Evolutionary conservation across 176 grass and related monocot genomes (phyloP).

Genomic region (Aechmea fasciata): DNA sequence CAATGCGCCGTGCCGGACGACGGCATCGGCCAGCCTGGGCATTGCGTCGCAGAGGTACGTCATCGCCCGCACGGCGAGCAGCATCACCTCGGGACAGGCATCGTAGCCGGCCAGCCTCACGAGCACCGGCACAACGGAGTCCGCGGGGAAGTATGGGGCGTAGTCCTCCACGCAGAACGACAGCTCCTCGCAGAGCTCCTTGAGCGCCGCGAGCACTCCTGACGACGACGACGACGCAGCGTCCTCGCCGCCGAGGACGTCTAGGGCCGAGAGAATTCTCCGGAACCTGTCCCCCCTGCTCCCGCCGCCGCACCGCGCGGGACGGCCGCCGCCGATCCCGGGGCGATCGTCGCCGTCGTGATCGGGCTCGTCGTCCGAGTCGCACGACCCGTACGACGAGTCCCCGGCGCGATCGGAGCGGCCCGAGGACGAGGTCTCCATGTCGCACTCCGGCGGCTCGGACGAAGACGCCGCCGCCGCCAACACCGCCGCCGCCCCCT

Average conservation of each 20-base stretch:
- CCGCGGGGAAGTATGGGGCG: slow-evolving; percentile 43
- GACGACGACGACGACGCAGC: slow-evolving; percentile 5
- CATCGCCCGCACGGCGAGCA: slow-evolving; percentile 72
- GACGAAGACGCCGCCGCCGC: background rate
- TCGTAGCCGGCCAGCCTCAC: slow-evolving; percentile 38
- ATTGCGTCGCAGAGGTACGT: slow-evolving; percentile 92
- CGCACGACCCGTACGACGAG: slow-evolving; percentile 57
- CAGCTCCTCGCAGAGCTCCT: slow-evolving; percentile 83
- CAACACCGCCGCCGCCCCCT: background rate
- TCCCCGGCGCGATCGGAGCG: slow-evolving; percentile 36
- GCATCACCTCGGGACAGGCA: slow-evolving; percentile 48
- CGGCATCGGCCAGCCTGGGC: slow-evolving; percentile 58
- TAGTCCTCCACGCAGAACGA: slow-evolving; percentile 78
- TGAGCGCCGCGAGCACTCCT: slow-evolving; percentile 31
- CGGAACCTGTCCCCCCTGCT: slow-evolving; percentile 30
- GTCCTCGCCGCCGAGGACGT: slow-evolving; percentile 29
- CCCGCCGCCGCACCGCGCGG: slow-evolving; percentile 6
- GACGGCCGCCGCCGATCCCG: slow-evolving; percentile 12
- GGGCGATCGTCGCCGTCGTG: background rate
- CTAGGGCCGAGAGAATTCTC: slow-evolving; percentile 51
- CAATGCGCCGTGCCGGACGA: slow-evolving; percentile 63
- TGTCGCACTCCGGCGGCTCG: slow-evolving; percentile 34
- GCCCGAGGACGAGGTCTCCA: slow-evolving; percentile 53
- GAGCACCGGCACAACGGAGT: slow-evolving; percentile 50
- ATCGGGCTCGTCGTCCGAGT: slow-evolving; percentile 13